Evolutionary conservation across 2,329 filamentous ascomycete species (phyloP).

Genomic region (Colletotrichum destructivum): DNA sequence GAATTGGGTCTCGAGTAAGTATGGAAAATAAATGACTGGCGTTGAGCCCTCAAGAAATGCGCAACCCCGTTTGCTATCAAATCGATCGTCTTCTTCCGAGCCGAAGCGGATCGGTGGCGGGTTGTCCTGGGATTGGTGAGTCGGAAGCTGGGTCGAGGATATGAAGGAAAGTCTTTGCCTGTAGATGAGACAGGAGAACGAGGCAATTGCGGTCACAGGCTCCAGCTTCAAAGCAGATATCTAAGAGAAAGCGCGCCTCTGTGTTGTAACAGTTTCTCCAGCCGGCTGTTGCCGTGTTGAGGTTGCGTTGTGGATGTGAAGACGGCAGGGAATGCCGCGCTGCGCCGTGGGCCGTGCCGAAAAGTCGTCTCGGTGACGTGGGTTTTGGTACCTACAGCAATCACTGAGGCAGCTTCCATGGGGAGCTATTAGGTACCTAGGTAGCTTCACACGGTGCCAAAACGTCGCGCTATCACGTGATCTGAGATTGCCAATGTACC

Average conservation of each 20-base stretch:
- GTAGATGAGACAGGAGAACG: background rate
- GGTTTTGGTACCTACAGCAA: background rate
- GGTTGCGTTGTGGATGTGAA: background rate
- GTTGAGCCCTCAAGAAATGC: background rate
- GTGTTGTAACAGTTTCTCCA: background rate
- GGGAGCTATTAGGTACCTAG: background rate
- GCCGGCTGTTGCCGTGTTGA: background rate
- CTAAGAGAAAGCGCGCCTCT: background rate
- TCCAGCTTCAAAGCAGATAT: slow-evolving; percentile 8
- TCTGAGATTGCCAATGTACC: fast-evolving
- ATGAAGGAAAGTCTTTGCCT: background rate
- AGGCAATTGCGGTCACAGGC: slow-evolving; percentile 2
- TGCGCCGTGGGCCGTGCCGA: slow-evolving; percentile 18
- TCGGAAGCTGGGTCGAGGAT: background rate
- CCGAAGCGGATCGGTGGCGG: background rate
- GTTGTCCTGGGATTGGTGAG: background rate
- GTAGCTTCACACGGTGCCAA: slow-evolving; percentile 26
- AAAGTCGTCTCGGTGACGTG: slow-evolving; percentile 26
- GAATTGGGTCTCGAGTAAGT: background rate
- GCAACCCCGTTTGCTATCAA: background rate
- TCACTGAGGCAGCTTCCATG: slow-evolving; percentile 5
- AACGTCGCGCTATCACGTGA: slow-evolving; percentile 40
- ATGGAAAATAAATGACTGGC: background rate
- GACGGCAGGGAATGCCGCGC: slow-evolving; percentile 3
- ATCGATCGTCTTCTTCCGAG: background rate